Base-by-base conservation (phyloP, 371 early-diverging fungal species). In the Saksenaea oblongispora region DNA sequence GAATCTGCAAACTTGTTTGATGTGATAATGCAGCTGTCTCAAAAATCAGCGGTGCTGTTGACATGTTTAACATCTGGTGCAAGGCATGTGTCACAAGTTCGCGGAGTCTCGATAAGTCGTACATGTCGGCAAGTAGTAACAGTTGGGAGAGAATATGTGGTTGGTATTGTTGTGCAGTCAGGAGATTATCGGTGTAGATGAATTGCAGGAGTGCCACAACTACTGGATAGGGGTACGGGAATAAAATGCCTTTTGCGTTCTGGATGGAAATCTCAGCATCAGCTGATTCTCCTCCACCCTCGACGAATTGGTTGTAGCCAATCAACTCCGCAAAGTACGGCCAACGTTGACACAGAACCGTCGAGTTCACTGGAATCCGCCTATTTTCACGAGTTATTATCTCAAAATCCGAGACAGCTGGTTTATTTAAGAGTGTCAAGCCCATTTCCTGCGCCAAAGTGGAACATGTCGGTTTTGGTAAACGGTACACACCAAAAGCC, bases 311-410 rank as follows among this genome's bases (percentile, higher is more conserved):
- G n/a, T 73, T 65, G 35, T 34, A 57, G 34, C 66, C 2, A 26
- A 88, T 75, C 34, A 79, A 34, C 9, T 77, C 63, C 26, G 84
- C 81, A 70, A 87, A 85, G 22, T 70, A 75, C 0, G 87, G 87
- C 90, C 90, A 90, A 14, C 89, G 87, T 42, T 83, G 83, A 13
- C 82, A 76, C 42, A 90, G 67, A n/a, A 90, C 76, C 14, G 78
- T 80, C 14, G 86, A 87, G 62, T 90, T 90, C 55, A 80, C 84
- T n/a, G 74, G 70, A 13, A 86, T 76, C 1, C 73, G 72, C 15
- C 73, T 73, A 13, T 84, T 84, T 63, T 90, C 90, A n/a, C 70
- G 59, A 5, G 84, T 84, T 28, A 86, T 65, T 7, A 90, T 64
- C 27, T 78, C 76, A 24, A 85, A 71, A 66, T 89, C 89, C 44